These are phyloP conservation scores for Begonia peltatifolia DNA, from an alignment of 306 rosid species.

Conservation along the genomic window DNA sequence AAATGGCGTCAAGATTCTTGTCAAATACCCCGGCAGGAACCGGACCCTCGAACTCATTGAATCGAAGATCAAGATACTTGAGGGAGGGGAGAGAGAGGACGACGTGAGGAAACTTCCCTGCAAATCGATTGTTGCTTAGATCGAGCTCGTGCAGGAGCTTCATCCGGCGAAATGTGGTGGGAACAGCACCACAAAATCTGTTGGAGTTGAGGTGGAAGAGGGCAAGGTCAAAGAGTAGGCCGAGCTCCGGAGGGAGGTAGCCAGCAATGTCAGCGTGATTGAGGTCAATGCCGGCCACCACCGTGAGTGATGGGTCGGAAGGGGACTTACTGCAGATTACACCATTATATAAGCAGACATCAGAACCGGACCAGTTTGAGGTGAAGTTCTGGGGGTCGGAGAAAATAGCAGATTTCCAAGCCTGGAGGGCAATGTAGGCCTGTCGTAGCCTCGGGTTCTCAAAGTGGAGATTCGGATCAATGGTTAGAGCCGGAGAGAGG, in stretches of 20 bases:
- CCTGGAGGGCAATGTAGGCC: slow-evolving; percentile 18
- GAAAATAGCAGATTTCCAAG: slow-evolving; percentile 18
- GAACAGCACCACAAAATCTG: slow-evolving; percentile 18
- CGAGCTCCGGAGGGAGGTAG: slow-evolving; percentile 13
- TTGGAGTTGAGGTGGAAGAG: slow-evolving; percentile 20
- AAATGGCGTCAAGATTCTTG: slow-evolving; percentile 14
- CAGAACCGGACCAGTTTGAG: slow-evolving; percentile 14
- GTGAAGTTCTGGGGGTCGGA: slow-evolving; percentile 20
- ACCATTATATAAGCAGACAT: slow-evolving; percentile 17
- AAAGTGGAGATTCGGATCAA: slow-evolving; percentile 10
- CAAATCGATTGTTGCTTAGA: slow-evolving; percentile 19
- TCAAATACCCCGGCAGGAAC: slow-evolving; percentile 14
- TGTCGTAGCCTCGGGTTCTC: slow-evolving; percentile 9
- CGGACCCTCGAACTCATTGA: slow-evolving; percentile 17
- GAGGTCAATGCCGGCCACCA: slow-evolving; percentile 18
- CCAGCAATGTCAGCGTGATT: slow-evolving; percentile 21
- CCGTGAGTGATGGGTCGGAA: not conserved
- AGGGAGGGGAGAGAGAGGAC: slow-evolving; percentile 18
- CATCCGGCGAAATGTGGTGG: slow-evolving; percentile 6
- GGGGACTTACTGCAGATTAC: slow-evolving; percentile 11
- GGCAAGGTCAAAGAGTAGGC: slow-evolving; percentile 15
- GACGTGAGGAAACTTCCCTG: slow-evolving; percentile 10
- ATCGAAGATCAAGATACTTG: slow-evolving; percentile 16
- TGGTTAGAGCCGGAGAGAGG: not conserved
- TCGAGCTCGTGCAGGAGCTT: slow-evolving; percentile 18